Evolutionary conservation across 805 yeast species (phyloP).

Genomic region (Lachancea sp.): DNA sequence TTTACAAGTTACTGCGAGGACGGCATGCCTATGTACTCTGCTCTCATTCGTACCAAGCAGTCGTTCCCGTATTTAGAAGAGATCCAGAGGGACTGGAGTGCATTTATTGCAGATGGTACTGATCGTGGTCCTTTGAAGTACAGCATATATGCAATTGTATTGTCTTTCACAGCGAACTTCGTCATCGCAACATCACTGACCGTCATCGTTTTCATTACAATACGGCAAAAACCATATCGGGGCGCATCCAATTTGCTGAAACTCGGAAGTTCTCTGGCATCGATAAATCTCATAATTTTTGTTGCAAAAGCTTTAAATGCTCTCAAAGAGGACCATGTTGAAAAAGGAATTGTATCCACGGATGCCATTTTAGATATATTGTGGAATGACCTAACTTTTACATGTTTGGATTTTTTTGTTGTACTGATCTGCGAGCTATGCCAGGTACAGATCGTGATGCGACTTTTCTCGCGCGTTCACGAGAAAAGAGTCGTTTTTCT

Average conservation of each 20-base stretch:
- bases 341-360: constrained; percentile 31
- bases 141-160: constrained; percentile 55
- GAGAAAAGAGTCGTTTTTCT: constrained; percentile 60
- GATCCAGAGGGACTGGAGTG: constrained; percentile 44
- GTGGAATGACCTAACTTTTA: constrained; percentile 41
- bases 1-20: constrained; percentile 34
- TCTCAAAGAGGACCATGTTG: constrained; percentile 42
- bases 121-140: constrained; percentile 44
- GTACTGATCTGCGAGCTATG: constrained; percentile 54
- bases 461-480: constrained; percentile 57
- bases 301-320: constrained; percentile 42
- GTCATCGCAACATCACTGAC: constrained; percentile 60
- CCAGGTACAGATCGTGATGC: constrained; percentile 66
- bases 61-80: constrained; percentile 37
- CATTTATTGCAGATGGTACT: constrained; percentile 31
- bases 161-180: constrained; percentile 57
- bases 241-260: constrained; percentile 27
- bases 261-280: constrained; percentile 45
- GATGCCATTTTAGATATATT: constrained; percentile 31
- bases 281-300: constrained; percentile 48
- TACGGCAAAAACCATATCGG: constrained; percentile 54
- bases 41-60: constrained; percentile 27
- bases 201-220: constrained; percentile 56
- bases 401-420: constrained; percentile 51
- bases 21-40: constrained; percentile 32